Evolutionary conservation across 192 early-diverging fungal species (phyloP).

Genomic region (Rhizophagus prolifer): DNA sequence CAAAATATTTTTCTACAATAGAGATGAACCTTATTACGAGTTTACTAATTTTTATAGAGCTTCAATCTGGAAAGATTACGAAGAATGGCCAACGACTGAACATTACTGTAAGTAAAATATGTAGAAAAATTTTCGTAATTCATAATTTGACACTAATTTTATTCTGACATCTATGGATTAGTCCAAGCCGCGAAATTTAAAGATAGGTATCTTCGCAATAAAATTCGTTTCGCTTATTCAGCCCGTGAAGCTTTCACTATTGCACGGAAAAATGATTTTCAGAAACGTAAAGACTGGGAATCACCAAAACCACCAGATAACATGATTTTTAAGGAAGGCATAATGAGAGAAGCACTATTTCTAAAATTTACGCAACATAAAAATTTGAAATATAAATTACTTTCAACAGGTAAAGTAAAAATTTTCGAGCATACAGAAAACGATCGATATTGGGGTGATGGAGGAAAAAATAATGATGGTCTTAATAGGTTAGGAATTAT

Average conservation of each 20-base stretch:
- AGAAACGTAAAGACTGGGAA: slow-evolving; percentile 48
- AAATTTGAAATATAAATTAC: slow-evolving; percentile 33
- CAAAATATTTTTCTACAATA: slow-evolving; percentile 42
- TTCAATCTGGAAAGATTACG: slow-evolving; percentile 27
- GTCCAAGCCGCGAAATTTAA: slow-evolving; percentile 16
- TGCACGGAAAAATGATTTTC: slow-evolving; percentile 37
- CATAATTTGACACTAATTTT: not conserved
- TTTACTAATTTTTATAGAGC: slow-evolving; percentile 47
- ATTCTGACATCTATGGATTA: not conserved
- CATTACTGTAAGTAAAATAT: slow-evolving; percentile 40
- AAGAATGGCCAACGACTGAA: slow-evolving; percentile 42
- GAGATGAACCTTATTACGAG: slow-evolving; percentile 35
- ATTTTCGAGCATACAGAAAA: slow-evolving; percentile 38
- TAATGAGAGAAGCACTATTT: slow-evolving; percentile 39
- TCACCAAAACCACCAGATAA: not conserved
- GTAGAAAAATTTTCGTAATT: not conserved
- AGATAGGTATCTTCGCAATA: slow-evolving; percentile 7
- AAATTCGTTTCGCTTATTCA: slow-evolving; percentile 24
- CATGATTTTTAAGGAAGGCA: slow-evolving; percentile 34
- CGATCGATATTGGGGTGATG: slow-evolving; percentile 47
- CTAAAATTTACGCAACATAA: slow-evolving; percentile 46
- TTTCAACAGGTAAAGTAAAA: slow-evolving; percentile 31
- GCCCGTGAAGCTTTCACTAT: slow-evolving; percentile 45
- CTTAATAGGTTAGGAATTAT: slow-evolving; percentile 39
- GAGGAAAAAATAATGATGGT: slow-evolving; percentile 36